Conservation (phyloP, 129 eudicot species). For the Rutidosis leptorrhynchoides region DNA sequence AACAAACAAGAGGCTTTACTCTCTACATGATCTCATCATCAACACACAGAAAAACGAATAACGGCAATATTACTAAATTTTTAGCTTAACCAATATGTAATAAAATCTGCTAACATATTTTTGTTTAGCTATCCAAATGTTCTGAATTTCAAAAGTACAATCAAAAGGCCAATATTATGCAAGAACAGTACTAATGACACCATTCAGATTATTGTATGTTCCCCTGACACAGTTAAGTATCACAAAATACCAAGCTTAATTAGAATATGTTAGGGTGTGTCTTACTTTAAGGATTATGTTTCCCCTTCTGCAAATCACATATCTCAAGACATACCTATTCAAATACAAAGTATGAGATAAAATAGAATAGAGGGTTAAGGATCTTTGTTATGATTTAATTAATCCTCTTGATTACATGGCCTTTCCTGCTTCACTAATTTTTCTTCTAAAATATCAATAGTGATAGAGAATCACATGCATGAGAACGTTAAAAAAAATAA, state of each 20-base stretch:
- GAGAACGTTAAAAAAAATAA: background rate
- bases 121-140: background rate
- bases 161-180: background rate
- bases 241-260: background rate
- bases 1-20: constrained; percentile 9
- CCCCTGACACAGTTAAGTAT: background rate
- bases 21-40: constrained; percentile 4
- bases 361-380: too few species aligned
- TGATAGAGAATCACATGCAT: too few species aligned
- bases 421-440: too few species aligned
- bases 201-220: constrained; percentile 9
- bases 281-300: background rate
- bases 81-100: background rate
- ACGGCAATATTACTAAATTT: background rate
- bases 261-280: constrained; percentile 1
- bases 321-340: too few species aligned
- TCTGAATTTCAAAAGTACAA: background rate
- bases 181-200: constrained; percentile 5
- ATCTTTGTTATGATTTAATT: too few species aligned
- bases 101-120: background rate
- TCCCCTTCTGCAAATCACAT: too few species aligned
- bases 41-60: background rate
- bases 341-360: too few species aligned
- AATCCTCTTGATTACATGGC: too few species aligned
- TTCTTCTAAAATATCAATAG: too few species aligned